Conservation (phyloP, 164 flowering plant genomes). For the Saururus chinensis region DNA sequence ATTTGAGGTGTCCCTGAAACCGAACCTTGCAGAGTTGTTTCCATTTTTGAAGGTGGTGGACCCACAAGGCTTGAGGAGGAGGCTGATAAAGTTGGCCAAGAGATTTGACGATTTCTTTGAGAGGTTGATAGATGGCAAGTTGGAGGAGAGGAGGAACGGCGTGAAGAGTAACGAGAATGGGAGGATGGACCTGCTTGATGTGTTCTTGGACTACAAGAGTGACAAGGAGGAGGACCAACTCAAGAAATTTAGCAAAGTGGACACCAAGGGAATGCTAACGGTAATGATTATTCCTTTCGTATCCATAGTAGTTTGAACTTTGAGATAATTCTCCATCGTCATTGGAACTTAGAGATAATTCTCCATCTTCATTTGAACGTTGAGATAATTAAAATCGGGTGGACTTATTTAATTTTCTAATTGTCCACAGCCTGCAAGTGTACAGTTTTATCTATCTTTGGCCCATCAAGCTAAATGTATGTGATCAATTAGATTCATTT, state of each 20-base stretch:
- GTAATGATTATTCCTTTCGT: too few species aligned
- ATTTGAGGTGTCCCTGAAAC: conserved; percentile 17
- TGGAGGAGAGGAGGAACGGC: conserved; percentile 21
- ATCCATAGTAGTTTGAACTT: too few species aligned
- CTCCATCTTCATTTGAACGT: too few species aligned
- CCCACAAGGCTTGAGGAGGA: conserved; percentile 21
- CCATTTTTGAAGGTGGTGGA: conserved; percentile 20
- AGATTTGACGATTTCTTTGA: conserved; percentile 23
- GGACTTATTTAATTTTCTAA: too few species aligned
- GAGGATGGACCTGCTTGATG: conserved; percentile 23
- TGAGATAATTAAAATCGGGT: too few species aligned
- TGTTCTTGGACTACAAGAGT: conserved; percentile 22
- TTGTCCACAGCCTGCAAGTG: too few species aligned
- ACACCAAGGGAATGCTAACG: conserved; percentile 26
- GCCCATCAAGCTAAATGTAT: too few species aligned
- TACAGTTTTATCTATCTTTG: too few species aligned
- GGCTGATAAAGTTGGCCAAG: conserved; percentile 17
- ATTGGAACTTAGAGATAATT: too few species aligned
- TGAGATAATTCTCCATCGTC: too few species aligned
- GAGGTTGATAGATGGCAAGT: conserved; percentile 19
- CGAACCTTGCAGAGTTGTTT: conserved; percentile 21
- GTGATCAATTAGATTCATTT: too few species aligned
- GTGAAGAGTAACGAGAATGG: conserved; percentile 17
- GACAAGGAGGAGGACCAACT: conserved; percentile 19
- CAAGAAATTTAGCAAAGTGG: conserved; percentile 18